Percentiles rank a stretch among this genome's conserved stretches.
phyloP scores from a whole-genome alignment of 2,329 filamentous ascomycete genomes.

The Albophoma yamanashiensis region DNA sequence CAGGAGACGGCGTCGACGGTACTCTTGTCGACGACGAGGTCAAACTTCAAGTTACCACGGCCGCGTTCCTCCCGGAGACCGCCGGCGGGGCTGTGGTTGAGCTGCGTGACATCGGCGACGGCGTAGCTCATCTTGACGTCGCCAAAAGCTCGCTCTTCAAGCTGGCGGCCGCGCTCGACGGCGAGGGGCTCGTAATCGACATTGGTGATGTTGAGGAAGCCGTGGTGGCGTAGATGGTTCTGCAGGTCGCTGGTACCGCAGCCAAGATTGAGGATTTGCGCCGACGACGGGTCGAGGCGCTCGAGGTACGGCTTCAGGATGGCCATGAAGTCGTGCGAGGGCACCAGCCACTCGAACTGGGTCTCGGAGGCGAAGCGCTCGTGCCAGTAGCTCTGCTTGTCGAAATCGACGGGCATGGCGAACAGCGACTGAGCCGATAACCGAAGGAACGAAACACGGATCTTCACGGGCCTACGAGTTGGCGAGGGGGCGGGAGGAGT shows the following conservation, averaged over 20 bases:
- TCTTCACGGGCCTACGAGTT: background rate
- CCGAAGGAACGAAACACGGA: background rate
- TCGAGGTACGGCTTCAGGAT: slow-evolving; percentile 27
- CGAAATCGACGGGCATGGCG: slow-evolving; percentile 27
- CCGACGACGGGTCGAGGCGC: slow-evolving; percentile 10
- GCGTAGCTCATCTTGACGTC: slow-evolving; percentile 31
- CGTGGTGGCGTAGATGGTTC: slow-evolving; percentile 30
- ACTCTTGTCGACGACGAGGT: slow-evolving; percentile 38
- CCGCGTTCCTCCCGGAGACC: background rate
- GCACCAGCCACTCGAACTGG: slow-evolving; percentile 36
- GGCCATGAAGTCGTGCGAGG: slow-evolving; percentile 28
- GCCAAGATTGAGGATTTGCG: slow-evolving; percentile 34
- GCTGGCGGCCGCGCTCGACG: slow-evolving; percentile 27
- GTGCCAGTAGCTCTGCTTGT: slow-evolving; percentile 39
- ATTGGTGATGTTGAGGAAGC: slow-evolving; percentile 33
- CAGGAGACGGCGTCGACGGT: slow-evolving; percentile 38
- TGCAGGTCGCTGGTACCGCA: slow-evolving; percentile 40
- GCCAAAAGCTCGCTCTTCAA: slow-evolving; percentile 30
- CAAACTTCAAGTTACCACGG: slow-evolving; percentile 14
- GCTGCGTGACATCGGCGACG: slow-evolving; percentile 33
- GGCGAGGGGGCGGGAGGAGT: background rate
- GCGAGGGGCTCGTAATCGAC: slow-evolving; percentile 40
- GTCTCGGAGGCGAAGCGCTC: slow-evolving; percentile 32
- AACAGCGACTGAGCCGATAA: slow-evolving; percentile 4
- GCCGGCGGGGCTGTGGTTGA: slow-evolving; percentile 9